Evolutionary conservation across 805 yeast genomes (phyloP).

Genomic region (Myxozyma nipponensis): DNA sequence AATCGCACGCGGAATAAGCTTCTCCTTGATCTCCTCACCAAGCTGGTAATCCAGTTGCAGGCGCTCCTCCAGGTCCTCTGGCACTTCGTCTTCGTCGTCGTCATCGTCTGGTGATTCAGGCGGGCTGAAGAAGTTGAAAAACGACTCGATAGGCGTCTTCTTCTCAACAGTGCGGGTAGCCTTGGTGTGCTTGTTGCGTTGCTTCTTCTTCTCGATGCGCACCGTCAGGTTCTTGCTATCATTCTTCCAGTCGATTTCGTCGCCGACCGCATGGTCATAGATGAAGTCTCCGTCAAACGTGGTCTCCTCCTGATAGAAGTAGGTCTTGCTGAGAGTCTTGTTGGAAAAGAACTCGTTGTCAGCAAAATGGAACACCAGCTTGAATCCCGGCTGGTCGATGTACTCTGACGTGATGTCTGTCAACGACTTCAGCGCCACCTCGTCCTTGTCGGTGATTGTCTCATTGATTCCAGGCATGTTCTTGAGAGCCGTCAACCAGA

Average conservation of each 20-base stretch:
- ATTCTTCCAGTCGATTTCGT: slow-evolving; percentile 75
- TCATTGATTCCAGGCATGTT: slow-evolving; percentile 78
- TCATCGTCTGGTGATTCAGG: slow-evolving; percentile 71
- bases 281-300: slow-evolving; percentile 95
- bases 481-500: slow-evolving; percentile 95
- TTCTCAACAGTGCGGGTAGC: slow-evolving; percentile 95
- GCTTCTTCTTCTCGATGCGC: slow-evolving; percentile 87
- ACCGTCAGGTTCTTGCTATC: slow-evolving; percentile 82
- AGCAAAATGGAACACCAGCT: slow-evolving; percentile 74
- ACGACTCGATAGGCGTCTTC: slow-evolving; percentile 88
- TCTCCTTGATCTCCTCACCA: slow-evolving; percentile 95
- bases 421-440: slow-evolving; percentile 70
- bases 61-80: slow-evolving; percentile 70
- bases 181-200: slow-evolving; percentile 92
- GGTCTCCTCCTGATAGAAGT: slow-evolving; percentile 88
- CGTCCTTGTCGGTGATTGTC: slow-evolving; percentile 83
- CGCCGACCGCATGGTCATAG: slow-evolving; percentile 94
- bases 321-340: slow-evolving; percentile 70
- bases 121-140: slow-evolving; percentile 93
- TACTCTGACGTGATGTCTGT: slow-evolving; percentile 73
- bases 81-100: slow-evolving; percentile 49
- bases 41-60: slow-evolving; percentile 90
- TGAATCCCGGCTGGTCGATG: slow-evolving; percentile 79
- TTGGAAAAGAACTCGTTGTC: slow-evolving; percentile 76
- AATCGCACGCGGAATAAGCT: slow-evolving; percentile 90